Evolutionary conservation across 768 basidiomycete species (phyloP).

Genomic region (Lanmaoa pseudosensibilis): DNA sequence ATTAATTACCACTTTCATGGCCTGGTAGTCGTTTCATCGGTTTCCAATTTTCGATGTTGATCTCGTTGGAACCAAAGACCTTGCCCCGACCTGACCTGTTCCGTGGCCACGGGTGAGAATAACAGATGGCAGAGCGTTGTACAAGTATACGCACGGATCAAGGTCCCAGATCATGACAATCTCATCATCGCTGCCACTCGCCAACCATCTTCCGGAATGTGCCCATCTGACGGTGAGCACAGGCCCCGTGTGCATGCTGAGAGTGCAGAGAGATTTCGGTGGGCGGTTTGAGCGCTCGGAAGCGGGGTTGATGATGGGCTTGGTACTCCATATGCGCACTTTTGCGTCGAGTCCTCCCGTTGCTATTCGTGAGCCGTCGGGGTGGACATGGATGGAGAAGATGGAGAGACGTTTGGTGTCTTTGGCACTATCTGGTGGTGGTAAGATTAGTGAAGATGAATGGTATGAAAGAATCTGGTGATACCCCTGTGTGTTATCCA

Average conservation of each 20-base stretch:
- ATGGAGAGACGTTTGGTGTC: slow-evolving; percentile 72
- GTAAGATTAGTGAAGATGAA: not conserved
- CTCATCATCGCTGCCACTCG: slow-evolving; percentile 94
- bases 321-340: slow-evolving; percentile 96
- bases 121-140: not conserved
- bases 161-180: slow-evolving; percentile 97
- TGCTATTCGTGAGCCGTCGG: slow-evolving; percentile 94
- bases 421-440: slow-evolving; percentile 44
- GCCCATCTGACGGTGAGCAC: slow-evolving; percentile 93
- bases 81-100: slow-evolving; percentile 75
- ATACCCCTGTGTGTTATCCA: slow-evolving; percentile 82
- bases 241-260: slow-evolving; percentile 92
- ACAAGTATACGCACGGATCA: slow-evolving; percentile 69
- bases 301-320: slow-evolving; percentile 81
- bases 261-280: slow-evolving; percentile 86
- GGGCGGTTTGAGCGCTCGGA: slow-evolving; percentile 67
- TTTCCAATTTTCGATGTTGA: slow-evolving; percentile 98
- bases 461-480: not conserved
- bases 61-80: slow-evolving; percentile 92
- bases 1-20: slow-evolving; percentile 82
- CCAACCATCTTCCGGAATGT: slow-evolving; percentile 89
- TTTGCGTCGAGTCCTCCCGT: slow-evolving; percentile 96
- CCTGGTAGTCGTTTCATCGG: slow-evolving; percentile 88
- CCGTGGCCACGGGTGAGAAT: slow-evolving; percentile 8
- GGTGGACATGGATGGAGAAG: slow-evolving; percentile 92